Evolutionary conservation across 2,329 filamentous ascomycete species (phyloP).

Genomic region (Fusarium proliferatum): DNA sequence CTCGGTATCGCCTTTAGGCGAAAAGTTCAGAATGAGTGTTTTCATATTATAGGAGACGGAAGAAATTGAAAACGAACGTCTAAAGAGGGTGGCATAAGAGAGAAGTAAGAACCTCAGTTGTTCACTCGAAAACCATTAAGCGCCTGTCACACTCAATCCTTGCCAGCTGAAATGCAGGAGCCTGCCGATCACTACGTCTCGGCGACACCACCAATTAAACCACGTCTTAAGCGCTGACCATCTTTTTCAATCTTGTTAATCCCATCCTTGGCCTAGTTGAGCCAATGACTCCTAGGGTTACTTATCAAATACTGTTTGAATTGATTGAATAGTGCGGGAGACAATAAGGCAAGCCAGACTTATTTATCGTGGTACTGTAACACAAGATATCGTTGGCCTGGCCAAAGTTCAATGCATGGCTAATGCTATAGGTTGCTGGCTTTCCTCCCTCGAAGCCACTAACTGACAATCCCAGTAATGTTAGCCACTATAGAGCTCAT

Average conservation of each 20-base stretch:
- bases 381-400: no score
- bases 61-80: fast-evolving
- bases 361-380: no score
- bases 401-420: no score
- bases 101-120: not conserved
- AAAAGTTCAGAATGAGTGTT: not conserved
- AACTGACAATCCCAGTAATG: no score
- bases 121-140: not conserved
- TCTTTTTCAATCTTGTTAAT: not conserved
- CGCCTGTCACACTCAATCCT: not conserved
- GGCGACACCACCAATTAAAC: not conserved
- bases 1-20: not conserved
- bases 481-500: no score
- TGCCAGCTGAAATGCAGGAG: not conserved
- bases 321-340: no score
- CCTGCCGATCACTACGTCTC: not conserved
- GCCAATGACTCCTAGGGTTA: no score
- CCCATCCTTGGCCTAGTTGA: not conserved
- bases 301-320: no score
- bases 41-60: not conserved
- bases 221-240: not conserved
- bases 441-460: no score
- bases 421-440: no score
- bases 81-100: not conserved
- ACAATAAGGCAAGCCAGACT: no score